Base-by-base conservation (phyloP, 129 eudicot species). In the Calendula officinalis region DNA sequence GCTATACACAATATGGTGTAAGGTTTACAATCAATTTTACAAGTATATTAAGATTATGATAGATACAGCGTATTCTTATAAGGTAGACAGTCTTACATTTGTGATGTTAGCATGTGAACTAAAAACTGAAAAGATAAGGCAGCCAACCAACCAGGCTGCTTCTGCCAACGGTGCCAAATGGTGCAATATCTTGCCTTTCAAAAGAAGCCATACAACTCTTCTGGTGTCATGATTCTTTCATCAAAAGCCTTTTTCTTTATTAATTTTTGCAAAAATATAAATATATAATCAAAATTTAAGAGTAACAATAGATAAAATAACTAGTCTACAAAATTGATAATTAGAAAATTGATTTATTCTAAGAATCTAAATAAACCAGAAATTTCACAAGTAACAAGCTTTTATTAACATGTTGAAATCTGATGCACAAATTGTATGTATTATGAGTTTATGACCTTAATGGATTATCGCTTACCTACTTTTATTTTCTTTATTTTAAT, bases 121-220 rank as follows among this genome's bases (percentile, higher is more conserved):
- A 52, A 56, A 64, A 55, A 42, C 16, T 16, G 39, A 59, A 68
- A 68, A 32, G 56, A 68, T 68, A 22, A 22, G 30, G 30, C 30
- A 34, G 30, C 12, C 74, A 5, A 55, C 54, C 69, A 71, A 71
- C 61, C 61, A 60, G 61, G 22, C 75, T 60, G 68, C 44, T 22
- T 22, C 45, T 51, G 63, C 76, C 76, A 62, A 33, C 77, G 40
- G 33, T 72, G 77, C 64, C 76, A 62, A 62, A 71, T 71, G 69
- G 52, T 47, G 48, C 36, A 36, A 51, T 33, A 7, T 10, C 56
- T 41, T 71, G 70, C 57, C 77, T 72, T 72, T 36, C 14, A 62
- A 53, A 72, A 43, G 39, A 72, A 72, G 41, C 77, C 42, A 68
- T 7, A 40, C 43, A 17, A 22, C 57, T 6, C 7, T 50, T 47